Conservation (phyloP, 495 filamentous ascomycete genomes). For the Daldinia decipiens region DNA sequence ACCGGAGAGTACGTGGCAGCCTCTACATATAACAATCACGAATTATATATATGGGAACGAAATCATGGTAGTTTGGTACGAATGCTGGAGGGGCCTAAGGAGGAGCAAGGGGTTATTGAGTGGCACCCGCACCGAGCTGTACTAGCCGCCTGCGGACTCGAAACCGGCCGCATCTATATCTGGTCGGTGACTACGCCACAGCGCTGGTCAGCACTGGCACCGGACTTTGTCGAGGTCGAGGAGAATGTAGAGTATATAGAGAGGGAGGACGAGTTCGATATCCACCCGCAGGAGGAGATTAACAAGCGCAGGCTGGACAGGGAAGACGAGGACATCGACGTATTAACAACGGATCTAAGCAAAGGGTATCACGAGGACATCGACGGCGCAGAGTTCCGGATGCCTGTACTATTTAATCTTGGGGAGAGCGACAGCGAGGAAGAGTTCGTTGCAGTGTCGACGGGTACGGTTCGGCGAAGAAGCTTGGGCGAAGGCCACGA, state of each 20-base stretch:
- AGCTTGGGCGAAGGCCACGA: slow-evolving; percentile 62
- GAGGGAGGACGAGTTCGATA: slow-evolving; percentile 96
- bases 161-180: slow-evolving; percentile 87
- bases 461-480: slow-evolving; percentile 83
- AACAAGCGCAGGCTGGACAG: slow-evolving; percentile 87
- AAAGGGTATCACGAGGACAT: slow-evolving; percentile 68
- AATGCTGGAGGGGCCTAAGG: slow-evolving; percentile 93
- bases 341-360: slow-evolving; percentile 75
- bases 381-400: slow-evolving; percentile 69
- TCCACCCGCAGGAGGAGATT: slow-evolving; percentile 93
- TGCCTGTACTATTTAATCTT: slow-evolving; percentile 88
- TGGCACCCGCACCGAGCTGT: slow-evolving; percentile 95
- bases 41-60: slow-evolving; percentile 98
- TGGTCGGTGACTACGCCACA: slow-evolving; percentile 95
- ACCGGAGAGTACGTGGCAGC: slow-evolving; percentile 93
- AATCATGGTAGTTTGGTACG: slow-evolving; percentile 92
- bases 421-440: slow-evolving; percentile 81
- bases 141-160: slow-evolving; percentile 88
- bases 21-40: slow-evolving; percentile 94
- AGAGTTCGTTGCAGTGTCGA: slow-evolving; percentile 84
- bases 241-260: slow-evolving; percentile 98
- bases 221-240: slow-evolving; percentile 97
- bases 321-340: slow-evolving; percentile 88
- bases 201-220: slow-evolving; percentile 94
- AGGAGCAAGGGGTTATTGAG: slow-evolving; percentile 93